phyloP scores from a whole-genome alignment of 352 stramenopile genomes.

The Phytophthora crassamura region DNA sequence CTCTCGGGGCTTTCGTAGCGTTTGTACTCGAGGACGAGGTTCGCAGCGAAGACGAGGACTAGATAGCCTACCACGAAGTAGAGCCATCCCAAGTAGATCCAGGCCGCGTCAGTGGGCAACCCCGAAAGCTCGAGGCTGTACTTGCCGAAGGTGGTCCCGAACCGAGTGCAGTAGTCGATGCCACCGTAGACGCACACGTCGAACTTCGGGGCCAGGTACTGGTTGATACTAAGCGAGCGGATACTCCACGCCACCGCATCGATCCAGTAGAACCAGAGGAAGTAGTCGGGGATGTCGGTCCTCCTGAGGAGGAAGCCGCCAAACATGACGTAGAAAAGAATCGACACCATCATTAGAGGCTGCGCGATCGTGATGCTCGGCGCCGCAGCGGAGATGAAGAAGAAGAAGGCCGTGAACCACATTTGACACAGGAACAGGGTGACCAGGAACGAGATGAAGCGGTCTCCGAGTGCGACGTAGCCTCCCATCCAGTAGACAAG shows the following conservation, averaged over 20 bases:
- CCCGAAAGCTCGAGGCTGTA: slow-evolving; percentile 59
- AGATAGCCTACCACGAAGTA: slow-evolving; percentile 60
- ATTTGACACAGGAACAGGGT: slow-evolving; percentile 76
- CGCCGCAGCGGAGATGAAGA: slow-evolving; percentile 54
- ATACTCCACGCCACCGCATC: slow-evolving; percentile 76
- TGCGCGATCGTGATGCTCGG: slow-evolving; percentile 66
- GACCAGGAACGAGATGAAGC: slow-evolving; percentile 70
- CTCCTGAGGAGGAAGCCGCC: slow-evolving; percentile 69
- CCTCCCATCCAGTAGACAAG: slow-evolving; percentile 93
- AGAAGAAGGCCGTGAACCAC: slow-evolving; percentile 75
- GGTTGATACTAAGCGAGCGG: slow-evolving; percentile 66
- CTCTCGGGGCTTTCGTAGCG: too few relatives aligned
- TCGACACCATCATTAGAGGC: slow-evolving; percentile 60
- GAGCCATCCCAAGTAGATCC: slow-evolving; percentile 67
- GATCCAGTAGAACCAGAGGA: slow-evolving; percentile 85
- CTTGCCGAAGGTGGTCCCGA: slow-evolving; percentile 44
- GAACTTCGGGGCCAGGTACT: slow-evolving; percentile 59
- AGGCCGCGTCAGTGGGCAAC: slow-evolving; percentile 52
- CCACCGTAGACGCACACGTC: slow-evolving; percentile 51
- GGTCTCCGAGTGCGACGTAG: slow-evolving; percentile 50
- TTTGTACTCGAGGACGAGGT: slow-evolving; percentile 60
- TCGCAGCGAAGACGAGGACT: slow-evolving; percentile 46
- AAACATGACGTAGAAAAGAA: slow-evolving; percentile 74
- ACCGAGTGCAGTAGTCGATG: slow-evolving; percentile 61
- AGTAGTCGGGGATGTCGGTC: slow-evolving; percentile 64